A percentile compares a stretch with the other conserved stretches of the same genome.
phyloP scores from a whole-genome alignment of 371 early-diverging fungal genomes.

The Sporodiniella umbellata region DNA sequence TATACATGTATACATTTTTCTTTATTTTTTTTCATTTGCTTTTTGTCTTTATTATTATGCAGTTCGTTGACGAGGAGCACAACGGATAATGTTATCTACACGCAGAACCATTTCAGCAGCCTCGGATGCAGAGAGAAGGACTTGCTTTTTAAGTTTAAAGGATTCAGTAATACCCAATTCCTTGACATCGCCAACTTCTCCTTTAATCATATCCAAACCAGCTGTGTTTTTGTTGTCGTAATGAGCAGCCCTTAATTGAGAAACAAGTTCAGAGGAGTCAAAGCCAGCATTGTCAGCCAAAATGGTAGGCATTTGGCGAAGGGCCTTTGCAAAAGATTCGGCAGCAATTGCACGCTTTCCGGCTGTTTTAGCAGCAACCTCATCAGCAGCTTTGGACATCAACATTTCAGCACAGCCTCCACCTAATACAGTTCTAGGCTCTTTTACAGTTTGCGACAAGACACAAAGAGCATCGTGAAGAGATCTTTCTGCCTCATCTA shows the following conservation, averaged over 20 bases:
- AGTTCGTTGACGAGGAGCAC: constrained; percentile 71
- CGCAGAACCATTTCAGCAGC: constrained; percentile 99
- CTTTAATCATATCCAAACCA: constrained; percentile 93
- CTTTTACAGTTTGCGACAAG: constrained; percentile 92
- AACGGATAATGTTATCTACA: constrained; percentile 98
- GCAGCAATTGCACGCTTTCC: constrained; percentile 98
- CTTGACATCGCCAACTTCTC: constrained; percentile 82
- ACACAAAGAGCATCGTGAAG: constrained; percentile 99
- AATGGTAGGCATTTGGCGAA: constrained; percentile 97
- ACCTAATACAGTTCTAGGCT: constrained; percentile 96
- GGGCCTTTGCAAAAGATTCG: constrained; percentile 94
- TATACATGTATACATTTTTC: neutral
- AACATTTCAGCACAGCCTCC: constrained; percentile 98
- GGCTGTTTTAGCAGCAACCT: constrained; percentile 86
- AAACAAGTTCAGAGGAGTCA: constrained; percentile 92
- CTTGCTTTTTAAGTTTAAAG: constrained; percentile 97
- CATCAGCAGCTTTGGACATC: constrained; percentile 96
- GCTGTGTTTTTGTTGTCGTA: constrained; percentile 74
- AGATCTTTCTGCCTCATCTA: constrained; percentile 99
- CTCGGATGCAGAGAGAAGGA: constrained; percentile 96
- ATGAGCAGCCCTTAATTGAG: constrained; percentile 92
- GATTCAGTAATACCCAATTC: constrained; percentile 95
- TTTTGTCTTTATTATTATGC: neutral
- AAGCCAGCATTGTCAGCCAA: constrained; percentile 99
- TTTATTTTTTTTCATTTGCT: too few species aligned